A percentile compares a stretch with the other conserved stretches of the same genome.
phyloP scores from a whole-genome alignment of 768 basidiomycete genomes.

The Sporobolomyces phaffii region DNA sequence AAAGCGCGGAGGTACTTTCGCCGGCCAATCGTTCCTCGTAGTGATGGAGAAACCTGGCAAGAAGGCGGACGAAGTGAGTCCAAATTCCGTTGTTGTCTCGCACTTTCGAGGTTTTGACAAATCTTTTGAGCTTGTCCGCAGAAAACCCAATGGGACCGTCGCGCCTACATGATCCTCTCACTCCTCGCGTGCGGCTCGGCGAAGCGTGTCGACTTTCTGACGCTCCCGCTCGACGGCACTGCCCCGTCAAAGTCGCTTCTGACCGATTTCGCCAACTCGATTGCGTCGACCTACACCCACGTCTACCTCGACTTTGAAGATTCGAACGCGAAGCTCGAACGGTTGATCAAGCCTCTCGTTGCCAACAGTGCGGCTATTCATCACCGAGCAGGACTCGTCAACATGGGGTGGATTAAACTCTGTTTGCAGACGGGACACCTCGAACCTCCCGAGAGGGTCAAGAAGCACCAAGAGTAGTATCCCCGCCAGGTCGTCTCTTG shows the following conservation, averaged over 20 bases:
- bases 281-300: slow-evolving; percentile 52
- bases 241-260: slow-evolving; percentile 41
- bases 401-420: slow-evolving; percentile 64
- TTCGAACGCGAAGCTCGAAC: not conserved
- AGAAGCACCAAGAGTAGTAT: not conserved
- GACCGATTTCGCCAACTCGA: slow-evolving; percentile 44
- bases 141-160: not conserved
- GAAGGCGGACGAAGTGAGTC: slow-evolving; percentile 37
- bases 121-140: not conserved
- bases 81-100: slow-evolving; percentile 27
- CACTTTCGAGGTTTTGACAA: not conserved
- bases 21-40: slow-evolving; percentile 47
- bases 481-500: no score
- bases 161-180: slow-evolving; percentile 45
- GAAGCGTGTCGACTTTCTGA: slow-evolving; percentile 57
- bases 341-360: not conserved
- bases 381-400: slow-evolving; percentile 29
- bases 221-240: slow-evolving; percentile 47
- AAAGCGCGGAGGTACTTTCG: slow-evolving; percentile 51
- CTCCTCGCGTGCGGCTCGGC: slow-evolving; percentile 78
- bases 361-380: no score
- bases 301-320: slow-evolving; percentile 60
- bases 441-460: not conserved
- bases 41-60: slow-evolving; percentile 51
- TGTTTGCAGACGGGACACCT: slow-evolving; percentile 59